Conservation (phyloP, 768 basidiomycete species). For the Paxillus rubicundulus region DNA sequence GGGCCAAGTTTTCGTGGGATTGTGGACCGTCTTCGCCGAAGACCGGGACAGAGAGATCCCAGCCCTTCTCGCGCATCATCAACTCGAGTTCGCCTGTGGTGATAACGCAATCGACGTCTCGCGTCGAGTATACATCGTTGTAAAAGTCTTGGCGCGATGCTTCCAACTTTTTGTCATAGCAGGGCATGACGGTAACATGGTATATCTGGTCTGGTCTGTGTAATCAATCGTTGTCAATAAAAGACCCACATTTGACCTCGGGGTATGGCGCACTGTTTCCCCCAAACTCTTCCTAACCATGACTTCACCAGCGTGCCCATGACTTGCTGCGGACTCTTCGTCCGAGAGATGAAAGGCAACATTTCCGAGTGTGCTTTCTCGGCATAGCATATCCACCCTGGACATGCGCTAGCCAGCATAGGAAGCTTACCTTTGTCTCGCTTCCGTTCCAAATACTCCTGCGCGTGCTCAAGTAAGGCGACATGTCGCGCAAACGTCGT, state of each 20-base stretch:
- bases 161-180: conserved; percentile 99
- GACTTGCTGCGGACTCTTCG: conserved; percentile 91
- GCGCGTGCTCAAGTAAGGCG: conserved; percentile 74
- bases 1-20: conserved; percentile 11
- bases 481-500: conserved; percentile 93
- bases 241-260: neutral
- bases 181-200: conserved; percentile 98
- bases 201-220: conserved; percentile 83
- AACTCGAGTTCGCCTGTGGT: conserved; percentile 93
- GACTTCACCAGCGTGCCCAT: conserved; percentile 93
- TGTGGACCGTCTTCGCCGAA: conserved; percentile 44
- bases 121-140: conserved; percentile 71
- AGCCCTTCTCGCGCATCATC: conserved; percentile 77
- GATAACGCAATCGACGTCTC: conserved; percentile 96
- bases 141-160: conserved; percentile 95
- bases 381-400: conserved; percentile 99
- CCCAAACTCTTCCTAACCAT: conserved; percentile 72
- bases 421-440: conserved; percentile 51
- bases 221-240: conserved; percentile 2
- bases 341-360: conserved; percentile 82
- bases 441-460: conserved; percentile 77
- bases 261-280: conserved; percentile 54
- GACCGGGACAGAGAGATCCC: conserved; percentile 67
- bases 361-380: conserved; percentile 96
- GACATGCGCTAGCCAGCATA: conserved; percentile 94